Evolutionary conservation across 805 yeast species (phyloP).

Genomic region (Pichia phayaonensis): DNA sequence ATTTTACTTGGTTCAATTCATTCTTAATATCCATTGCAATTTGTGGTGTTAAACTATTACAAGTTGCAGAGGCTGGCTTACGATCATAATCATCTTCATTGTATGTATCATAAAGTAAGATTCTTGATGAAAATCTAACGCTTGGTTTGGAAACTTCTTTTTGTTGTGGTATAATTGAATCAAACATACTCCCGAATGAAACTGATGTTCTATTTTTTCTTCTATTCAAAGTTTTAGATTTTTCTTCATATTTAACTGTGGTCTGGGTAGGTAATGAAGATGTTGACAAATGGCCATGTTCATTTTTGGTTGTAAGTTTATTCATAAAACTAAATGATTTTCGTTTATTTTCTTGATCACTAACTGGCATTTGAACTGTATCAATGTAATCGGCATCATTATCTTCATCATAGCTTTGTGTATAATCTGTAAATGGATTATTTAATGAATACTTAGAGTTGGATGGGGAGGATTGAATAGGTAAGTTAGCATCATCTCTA

Average conservation of each 20-base stretch:
- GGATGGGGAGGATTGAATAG: not conserved
- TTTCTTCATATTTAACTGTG: slow-evolving; percentile 3
- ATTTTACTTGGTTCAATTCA: slow-evolving; percentile 73
- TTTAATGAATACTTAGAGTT: slow-evolving; percentile 1
- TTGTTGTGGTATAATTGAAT: slow-evolving; percentile 1
- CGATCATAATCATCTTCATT: slow-evolving; percentile 82
- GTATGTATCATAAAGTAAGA: slow-evolving; percentile 79
- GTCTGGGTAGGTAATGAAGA: slow-evolving; percentile 7
- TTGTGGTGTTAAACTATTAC: slow-evolving; percentile 82
- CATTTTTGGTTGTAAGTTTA: slow-evolving; percentile 1
- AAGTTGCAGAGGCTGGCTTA: slow-evolving; percentile 86
- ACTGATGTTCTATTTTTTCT: slow-evolving; percentile 16
- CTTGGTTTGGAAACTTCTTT: slow-evolving; percentile 10
- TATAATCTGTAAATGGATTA: slow-evolving; percentile 11
- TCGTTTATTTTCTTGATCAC: not conserved
- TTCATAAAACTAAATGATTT: slow-evolving; percentile 10
- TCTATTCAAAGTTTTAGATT: slow-evolving; percentile 15
- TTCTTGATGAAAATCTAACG: slow-evolving; percentile 66
- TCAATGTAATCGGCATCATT: not conserved
- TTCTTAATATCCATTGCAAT: slow-evolving; percentile 80
- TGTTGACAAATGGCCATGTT: slow-evolving; percentile 8
- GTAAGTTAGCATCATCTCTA: not conserved
- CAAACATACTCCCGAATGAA: slow-evolving; percentile 15
- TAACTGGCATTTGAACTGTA: not conserved
- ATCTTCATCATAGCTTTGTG: slow-evolving; percentile 9